Evolutionary conservation across 169 alveolate genomes (phyloP).

Genomic region (Plasmodium ovale): DNA sequence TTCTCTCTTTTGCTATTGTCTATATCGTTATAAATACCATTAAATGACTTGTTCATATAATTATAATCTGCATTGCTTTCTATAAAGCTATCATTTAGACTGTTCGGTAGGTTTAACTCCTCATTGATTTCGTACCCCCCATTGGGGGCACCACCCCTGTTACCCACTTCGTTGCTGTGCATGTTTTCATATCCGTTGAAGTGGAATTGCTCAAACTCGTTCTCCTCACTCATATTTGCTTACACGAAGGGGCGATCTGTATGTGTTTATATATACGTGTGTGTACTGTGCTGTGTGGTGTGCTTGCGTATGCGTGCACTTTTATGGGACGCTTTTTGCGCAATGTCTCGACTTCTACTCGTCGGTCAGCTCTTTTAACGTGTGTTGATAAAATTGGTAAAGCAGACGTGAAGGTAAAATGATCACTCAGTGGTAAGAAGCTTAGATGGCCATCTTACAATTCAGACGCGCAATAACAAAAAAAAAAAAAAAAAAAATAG

Average conservation of each 20-base stretch:
- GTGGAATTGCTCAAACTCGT: constrained; percentile 48
- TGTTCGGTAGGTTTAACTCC: constrained; percentile 14
- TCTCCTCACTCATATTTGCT: constrained; percentile 46
- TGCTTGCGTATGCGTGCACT: background rate
- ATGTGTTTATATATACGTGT: background rate
- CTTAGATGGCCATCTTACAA: too few species aligned
- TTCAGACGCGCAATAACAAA: too few species aligned
- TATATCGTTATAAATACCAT: constrained; percentile 11
- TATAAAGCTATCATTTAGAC: constrained; percentile 24
- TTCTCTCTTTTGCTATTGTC: constrained; percentile 25
- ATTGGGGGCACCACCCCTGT: background rate
- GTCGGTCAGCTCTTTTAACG: too few species aligned
- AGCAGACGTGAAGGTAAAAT: too few species aligned
- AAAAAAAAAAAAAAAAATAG: too few species aligned
- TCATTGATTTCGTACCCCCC: constrained; percentile 7
- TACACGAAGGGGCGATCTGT: background rate
- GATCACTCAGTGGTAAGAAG: too few species aligned
- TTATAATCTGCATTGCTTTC: constrained; percentile 5
- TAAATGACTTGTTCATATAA: constrained; percentile 15
- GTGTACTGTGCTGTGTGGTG: background rate
- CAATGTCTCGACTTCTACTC: too few species aligned
- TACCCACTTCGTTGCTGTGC: background rate
- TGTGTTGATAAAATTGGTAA: too few species aligned
- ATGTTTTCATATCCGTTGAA: constrained; percentile 35
- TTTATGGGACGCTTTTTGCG: too few species aligned